These are phyloP conservation scores for Nymphaea thermarum DNA, from an alignment of 164 flowering plant genomes.

Conservation along the genomic window DNA sequence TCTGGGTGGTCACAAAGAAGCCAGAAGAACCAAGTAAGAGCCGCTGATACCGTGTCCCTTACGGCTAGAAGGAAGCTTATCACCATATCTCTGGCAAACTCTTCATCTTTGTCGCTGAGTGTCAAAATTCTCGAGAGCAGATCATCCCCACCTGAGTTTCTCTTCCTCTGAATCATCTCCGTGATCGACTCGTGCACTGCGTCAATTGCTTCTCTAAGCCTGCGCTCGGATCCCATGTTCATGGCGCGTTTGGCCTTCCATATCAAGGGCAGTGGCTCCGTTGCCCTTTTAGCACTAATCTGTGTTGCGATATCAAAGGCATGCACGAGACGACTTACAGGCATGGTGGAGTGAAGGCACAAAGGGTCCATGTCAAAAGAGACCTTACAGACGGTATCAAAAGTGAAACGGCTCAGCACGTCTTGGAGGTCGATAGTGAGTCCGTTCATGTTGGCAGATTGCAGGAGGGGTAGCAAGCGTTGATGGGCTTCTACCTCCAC, in stretches of 20 bases:
- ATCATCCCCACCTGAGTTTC: conserved; percentile 14
- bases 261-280: conserved; percentile 25
- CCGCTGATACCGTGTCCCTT: conserved; percentile 66
- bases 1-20: conserved; percentile 7
- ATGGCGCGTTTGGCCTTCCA: conserved; percentile 54
- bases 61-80: conserved; percentile 78
- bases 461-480: conserved; percentile 38
- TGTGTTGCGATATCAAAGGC: conserved; percentile 57
- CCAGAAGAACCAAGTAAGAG: conserved; percentile 70
- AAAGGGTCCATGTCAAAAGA: conserved; percentile 44
- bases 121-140: conserved; percentile 34
- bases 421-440: conserved; percentile 29
- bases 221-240: conserved; percentile 41
- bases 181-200: conserved; percentile 23
- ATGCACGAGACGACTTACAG: conserved; percentile 18
- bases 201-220: conserved; percentile 27
- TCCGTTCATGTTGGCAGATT: conserved; percentile 12
- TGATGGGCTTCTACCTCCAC: conserved; percentile 34
- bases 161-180: conserved; percentile 30
- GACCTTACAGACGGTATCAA: conserved; percentile 46
- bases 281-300: conserved; percentile 39
- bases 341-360: conserved; percentile 28
- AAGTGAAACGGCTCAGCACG: conserved; percentile 38
- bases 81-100: conserved; percentile 48
- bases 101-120: conserved; percentile 34